Evolutionary conservation across 202 grass and related monocot species (phyloP), one percentile per base, ranked within the genome.

Genomic region (Digitaria exilis): DNA sequence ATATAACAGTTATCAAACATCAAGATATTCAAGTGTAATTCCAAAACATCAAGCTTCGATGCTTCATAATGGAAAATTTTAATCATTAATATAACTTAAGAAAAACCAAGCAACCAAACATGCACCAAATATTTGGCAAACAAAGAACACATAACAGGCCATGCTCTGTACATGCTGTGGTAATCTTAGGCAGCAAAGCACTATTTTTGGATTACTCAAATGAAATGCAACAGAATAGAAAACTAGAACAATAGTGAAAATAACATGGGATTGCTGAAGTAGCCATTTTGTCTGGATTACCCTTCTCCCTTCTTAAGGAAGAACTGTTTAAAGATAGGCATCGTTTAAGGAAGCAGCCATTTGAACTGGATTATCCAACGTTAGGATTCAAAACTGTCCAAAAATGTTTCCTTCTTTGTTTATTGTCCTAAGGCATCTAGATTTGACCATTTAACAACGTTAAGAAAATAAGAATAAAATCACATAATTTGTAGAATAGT

Each of bases 1-100:
- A 60, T 73, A n/a, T 26, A 54, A 84, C 29, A 13, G 34, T 66
- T 76, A 29, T 66, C 72, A 1, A 80, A 80, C 52, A 81, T 37
- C 55, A 65, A 31, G 29, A 48, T 77, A 76, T 77, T 34, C 62
- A 80, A 56, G 14, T 56, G 17, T 79, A 72, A 11, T 3, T 42
- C 21, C 44, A 75, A 80, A 12, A 79, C 6, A 65, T n/a, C 42
- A 63, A 43, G 8, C 18, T 64, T 85, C 31, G 24, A 63, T 32
- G 8, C 18, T 64, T 85, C 31, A 30, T 45, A 78, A 78, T 59
- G 7, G 61, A 58, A 19, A 76, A 59, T 64, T 18, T 2, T 80
- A 15, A 16, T 60, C 58, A 59, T 51, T 59, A 17, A 43, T 25
- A 42, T 34, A 50, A 50, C 11, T 31, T 3, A 48, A 24, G 41